phyloP scores from a whole-genome alignment of 371 early-diverging fungal genomes.

The Haplosporangium sp. region DNA sequence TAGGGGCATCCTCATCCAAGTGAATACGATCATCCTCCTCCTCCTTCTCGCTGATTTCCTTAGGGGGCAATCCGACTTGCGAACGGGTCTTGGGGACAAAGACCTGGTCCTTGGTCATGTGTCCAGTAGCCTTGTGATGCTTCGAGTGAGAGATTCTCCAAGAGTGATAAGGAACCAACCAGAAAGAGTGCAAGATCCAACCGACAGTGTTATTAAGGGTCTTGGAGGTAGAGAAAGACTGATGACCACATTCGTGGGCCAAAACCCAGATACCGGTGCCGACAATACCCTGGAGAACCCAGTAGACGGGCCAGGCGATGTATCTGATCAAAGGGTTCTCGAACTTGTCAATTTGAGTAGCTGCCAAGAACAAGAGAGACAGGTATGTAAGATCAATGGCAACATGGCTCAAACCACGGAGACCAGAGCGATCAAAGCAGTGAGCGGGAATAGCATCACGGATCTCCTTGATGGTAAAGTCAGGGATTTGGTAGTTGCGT shows the following conservation, averaged over 20 bases:
- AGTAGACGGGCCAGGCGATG: conserved; percentile 81
- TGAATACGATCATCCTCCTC: conserved; percentile 51
- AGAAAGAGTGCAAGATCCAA: conserved; percentile 82
- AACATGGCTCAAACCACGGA: conserved; percentile 78
- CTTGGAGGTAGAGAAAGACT: conserved; percentile 82
- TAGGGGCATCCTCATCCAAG: conserved; percentile 75
- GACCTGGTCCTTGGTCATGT: conserved; percentile 89
- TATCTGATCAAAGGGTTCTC: conserved; percentile 61
- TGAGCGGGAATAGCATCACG: conserved; percentile 88
- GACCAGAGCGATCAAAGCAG: conserved; percentile 83
- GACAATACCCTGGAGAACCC: conserved; percentile 84
- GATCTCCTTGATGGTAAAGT: conserved; percentile 88
- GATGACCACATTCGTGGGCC: conserved; percentile 92
- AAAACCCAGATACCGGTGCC: conserved; percentile 91
- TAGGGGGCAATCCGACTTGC: conserved; percentile 60
- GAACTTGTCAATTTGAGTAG: conserved; percentile 74
- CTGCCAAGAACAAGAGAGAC: conserved; percentile 69
- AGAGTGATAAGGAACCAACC: conserved; percentile 89
- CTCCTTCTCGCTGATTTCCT: conserved; percentile 45
- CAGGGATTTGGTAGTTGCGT: conserved; percentile 72
- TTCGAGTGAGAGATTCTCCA: conserved; percentile 81
- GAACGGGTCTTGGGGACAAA: conserved; percentile 83
- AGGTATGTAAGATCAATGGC: conserved; percentile 74
- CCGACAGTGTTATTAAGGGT: conserved; percentile 85
- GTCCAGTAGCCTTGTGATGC: conserved; percentile 88